A percentile compares a stretch with the other conserved stretches of the same genome.
Evolutionary conservation across 148 eudicot species (phyloP).

Genomic region (Chenopodium berlandieri): DNA sequence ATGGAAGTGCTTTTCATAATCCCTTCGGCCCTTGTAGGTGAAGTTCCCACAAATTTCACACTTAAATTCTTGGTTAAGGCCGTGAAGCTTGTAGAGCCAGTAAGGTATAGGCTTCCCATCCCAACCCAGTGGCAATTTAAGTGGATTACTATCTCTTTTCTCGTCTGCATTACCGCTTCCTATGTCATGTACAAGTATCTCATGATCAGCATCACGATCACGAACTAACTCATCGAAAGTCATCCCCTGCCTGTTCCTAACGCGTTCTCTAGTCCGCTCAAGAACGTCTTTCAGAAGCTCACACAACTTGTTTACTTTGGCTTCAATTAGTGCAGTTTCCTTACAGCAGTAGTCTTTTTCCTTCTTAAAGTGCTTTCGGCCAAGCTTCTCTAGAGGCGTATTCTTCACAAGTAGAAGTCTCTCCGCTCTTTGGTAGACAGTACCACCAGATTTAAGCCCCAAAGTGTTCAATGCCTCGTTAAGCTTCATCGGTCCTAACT

Average conservation of each 20-base stretch:
- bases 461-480: conserved; percentile 4
- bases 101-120: no score
- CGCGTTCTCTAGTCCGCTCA: conserved; percentile 3
- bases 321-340: conserved; percentile 5
- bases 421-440: conserved; percentile 12
- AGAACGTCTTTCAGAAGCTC: background rate
- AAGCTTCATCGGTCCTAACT: conserved; percentile 4
- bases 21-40: no score
- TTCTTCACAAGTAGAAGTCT: conserved; percentile 2
- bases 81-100: no score
- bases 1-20: no score
- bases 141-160: no score
- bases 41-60: no score
- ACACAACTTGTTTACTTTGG: conserved; percentile 18
- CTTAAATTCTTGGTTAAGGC: no score
- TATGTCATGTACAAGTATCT: no score
- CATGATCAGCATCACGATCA: no score
- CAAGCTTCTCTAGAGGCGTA: background rate
- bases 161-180: no score
- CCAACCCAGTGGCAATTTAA: no score
- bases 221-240: background rate
- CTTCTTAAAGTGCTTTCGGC: conserved; percentile 1
- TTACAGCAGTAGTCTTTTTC: background rate
- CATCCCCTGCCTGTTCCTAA: conserved; percentile 13
- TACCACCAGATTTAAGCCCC: conserved; percentile 21